These are phyloP conservation scores for Suillus occidentalis DNA, from an alignment of 768 basidiomycete species.

Conservation along the genomic window DNA sequence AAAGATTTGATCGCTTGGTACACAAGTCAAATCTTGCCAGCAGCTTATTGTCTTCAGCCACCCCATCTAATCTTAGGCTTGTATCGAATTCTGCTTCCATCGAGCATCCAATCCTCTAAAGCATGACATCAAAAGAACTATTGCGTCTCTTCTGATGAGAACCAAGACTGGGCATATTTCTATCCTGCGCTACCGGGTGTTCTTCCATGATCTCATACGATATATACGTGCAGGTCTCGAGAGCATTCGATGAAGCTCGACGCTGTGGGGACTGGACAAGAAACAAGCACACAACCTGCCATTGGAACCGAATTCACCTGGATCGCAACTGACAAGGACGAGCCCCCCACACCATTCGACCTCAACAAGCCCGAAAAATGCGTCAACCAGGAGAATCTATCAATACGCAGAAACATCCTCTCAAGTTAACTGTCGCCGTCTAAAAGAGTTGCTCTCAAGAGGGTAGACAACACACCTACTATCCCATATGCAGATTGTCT, in stretches of 20 bases:
- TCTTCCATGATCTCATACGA: constrained; percentile 22
- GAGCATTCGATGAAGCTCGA: constrained; percentile 9
- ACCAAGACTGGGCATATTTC: constrained; percentile 28
- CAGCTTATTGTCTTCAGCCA: neutral
- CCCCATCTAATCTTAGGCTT: neutral
- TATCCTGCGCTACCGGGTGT: constrained; percentile 21
- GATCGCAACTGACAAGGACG: neutral
- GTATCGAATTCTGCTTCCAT: neutral
- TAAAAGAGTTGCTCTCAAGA: neutral
- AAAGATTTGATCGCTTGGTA: neutral
- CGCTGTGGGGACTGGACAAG: neutral
- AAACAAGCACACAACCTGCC: neutral
- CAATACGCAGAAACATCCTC: neutral
- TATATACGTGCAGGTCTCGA: constrained; percentile 22
- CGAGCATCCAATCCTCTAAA: constrained; percentile 14
- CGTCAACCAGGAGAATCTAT: neutral
- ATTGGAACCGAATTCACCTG: neutral
- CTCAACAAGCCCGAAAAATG: neutral
- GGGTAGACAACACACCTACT: neutral
- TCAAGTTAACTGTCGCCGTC: neutral
- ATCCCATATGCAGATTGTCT: neutral
- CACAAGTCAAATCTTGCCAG: neutral
- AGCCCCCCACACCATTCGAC: neutral
- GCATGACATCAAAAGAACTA: constrained; percentile 10
- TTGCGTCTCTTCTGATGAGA: neutral